phyloP scores from a whole-genome alignment of 768 basidiomycete species.

The Candolleomyces efflorescens region DNA sequence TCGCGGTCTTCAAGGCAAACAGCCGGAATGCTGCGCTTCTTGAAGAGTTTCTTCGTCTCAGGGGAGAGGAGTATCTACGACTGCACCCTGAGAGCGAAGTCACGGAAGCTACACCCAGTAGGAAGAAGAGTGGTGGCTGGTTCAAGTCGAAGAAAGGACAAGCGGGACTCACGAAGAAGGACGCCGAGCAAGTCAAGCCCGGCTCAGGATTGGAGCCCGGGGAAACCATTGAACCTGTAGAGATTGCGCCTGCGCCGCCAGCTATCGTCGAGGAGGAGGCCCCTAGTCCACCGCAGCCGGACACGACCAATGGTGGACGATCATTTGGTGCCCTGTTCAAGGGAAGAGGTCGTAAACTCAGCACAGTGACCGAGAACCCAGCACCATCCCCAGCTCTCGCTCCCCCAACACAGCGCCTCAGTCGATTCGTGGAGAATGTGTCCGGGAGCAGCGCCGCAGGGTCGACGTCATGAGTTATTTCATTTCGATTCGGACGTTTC shows the following conservation, averaged over 20 bases:
- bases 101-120: conserved; percentile 10
- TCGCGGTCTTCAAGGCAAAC: conserved; percentile 84
- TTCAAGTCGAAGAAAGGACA: conserved; percentile 20
- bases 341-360: not conserved
- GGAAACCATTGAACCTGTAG: conserved; percentile 21
- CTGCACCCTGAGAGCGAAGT: conserved; percentile 31
- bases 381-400: not conserved
- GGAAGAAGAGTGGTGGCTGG: conserved; percentile 9
- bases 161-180: conserved; percentile 26
- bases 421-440: not conserved
- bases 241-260: not conserved
- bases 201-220: conserved; percentile 44
- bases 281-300: not conserved
- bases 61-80: conserved; percentile 71
- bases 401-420: not conserved
- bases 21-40: conserved; percentile 83
- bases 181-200: conserved; percentile 45
- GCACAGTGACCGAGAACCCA: not conserved
- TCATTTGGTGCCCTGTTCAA: not conserved
- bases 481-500: not conserved
- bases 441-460: not conserved
- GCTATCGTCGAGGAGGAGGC: not conserved
- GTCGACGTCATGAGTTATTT: not conserved
- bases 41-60: conserved; percentile 76
- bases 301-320: not conserved